A percentile compares a stretch with the other conserved stretches of the same genome.
Conservation (phyloP, 139 green algal species). For the Picochlorum costavermella region DNA sequence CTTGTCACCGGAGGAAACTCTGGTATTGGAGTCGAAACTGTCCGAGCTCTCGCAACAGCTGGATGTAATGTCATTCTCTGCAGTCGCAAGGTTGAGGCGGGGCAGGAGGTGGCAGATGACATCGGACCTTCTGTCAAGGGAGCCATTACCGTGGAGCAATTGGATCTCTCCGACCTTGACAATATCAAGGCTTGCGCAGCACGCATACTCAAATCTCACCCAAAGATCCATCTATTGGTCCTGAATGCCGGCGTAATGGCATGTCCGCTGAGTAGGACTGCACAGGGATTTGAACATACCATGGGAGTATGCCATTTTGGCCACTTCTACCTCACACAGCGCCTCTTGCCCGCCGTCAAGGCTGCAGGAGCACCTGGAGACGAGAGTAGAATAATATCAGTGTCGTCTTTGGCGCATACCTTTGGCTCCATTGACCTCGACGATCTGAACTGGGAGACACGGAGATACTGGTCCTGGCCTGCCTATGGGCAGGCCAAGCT, state of each 20-base stretch:
- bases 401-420: constrained; percentile 19
- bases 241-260: constrained; percentile 36
- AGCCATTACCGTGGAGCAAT: constrained; percentile 10
- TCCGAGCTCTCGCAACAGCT: constrained; percentile 11
- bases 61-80: constrained; percentile 18
- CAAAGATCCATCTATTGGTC: constrained; percentile 7
- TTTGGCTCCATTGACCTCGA: constrained; percentile 15
- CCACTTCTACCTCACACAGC: constrained; percentile 25
- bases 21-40: constrained; percentile 20
- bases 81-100: constrained; percentile 11
- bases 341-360: constrained; percentile 24
- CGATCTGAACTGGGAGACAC: constrained; percentile 21
- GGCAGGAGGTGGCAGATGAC: constrained; percentile 9
- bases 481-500: constrained; percentile 48
- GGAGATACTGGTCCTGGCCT: constrained; percentile 12
- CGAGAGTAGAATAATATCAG: constrained; percentile 15
- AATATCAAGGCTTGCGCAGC: constrained; percentile 5
- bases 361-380: neutral
- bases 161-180: constrained; percentile 35
- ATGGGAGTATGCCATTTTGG: constrained; percentile 42
- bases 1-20: constrained; percentile 25
- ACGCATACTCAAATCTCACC: neutral
- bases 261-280: constrained; percentile 19
- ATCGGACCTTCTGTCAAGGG: constrained; percentile 15
- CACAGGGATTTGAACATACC: constrained; percentile 38